Evolutionary conservation across 768 basidiomycete species (phyloP).

Genomic region (Podaxis sp.): DNA sequence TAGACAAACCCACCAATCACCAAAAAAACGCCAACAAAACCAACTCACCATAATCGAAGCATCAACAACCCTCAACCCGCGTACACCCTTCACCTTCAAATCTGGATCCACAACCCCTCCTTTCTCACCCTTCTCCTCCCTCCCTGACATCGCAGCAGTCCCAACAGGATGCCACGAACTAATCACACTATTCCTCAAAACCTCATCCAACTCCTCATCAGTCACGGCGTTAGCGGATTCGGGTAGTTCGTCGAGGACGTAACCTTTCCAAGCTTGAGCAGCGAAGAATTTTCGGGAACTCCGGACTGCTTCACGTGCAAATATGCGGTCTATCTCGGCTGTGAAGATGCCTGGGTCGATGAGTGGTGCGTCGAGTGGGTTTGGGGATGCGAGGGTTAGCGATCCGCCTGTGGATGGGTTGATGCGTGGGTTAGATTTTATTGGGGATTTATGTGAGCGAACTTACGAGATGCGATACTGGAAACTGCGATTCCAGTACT

Average conservation of each 20-base stretch:
- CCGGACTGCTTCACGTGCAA: slow-evolving; percentile 18
- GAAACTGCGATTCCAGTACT: background rate
- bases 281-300: background rate
- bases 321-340: slow-evolving; percentile 20
- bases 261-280: background rate
- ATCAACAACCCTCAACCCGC: slow-evolving; percentile 33
- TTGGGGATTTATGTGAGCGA: no score
- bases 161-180: slow-evolving; percentile 30
- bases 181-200: slow-evolving; percentile 18
- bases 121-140: slow-evolving; percentile 14
- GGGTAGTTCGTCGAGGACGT: background rate
- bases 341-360: slow-evolving; percentile 16
- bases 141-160: slow-evolving; percentile 30
- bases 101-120: slow-evolving; percentile 36
- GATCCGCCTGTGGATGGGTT: background rate
- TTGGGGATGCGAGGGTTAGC: slow-evolving; percentile 13
- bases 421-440: no score
- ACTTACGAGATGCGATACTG: slow-evolving; percentile 16
- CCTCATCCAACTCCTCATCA: slow-evolving; percentile 10
- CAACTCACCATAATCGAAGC: background rate
- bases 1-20: background rate
- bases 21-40: no score
- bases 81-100: slow-evolving; percentile 31
- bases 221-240: background rate
- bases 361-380: slow-evolving; percentile 16